Evolutionary conservation across 208 protist species (phyloP), one percentile per base, ranked within the genome.

Genomic region (Leptomonas seymouri): DNA sequence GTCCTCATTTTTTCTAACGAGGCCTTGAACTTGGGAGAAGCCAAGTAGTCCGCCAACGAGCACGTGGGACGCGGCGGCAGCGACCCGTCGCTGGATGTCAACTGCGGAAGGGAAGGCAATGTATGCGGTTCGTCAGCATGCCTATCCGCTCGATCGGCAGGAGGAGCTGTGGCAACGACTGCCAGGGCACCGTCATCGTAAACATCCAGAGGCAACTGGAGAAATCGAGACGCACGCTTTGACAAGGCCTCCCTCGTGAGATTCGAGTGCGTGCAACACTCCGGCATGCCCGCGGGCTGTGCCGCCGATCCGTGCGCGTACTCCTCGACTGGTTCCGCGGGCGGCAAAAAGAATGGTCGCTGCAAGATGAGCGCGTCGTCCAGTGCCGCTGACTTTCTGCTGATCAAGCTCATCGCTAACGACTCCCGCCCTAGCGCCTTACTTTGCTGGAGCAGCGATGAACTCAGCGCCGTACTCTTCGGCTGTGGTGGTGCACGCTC

Each of bases 401-500:
- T 56, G 11, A 57, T n/a, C 2, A 67, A 16, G 23, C 61, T 67
- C 34, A n/a, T 49, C 12, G 34, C 61, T 11, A 67, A 21, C 2
- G 49, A 45, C n/a, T 57, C 61, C 36, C 15, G 9, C 20, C 16
- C 23, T 0, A n/a, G 36, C 16, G 23, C 21, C 4, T 41, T 27
- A 15, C 31, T 34, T 3, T 9, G n/a, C 31, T 9, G 46, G 16
- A 23, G 30, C 12, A 15, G 27, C 8, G 36, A 1, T 21, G 49
- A 9, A 20, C 9, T 7, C 45, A 12, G 20, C 1, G 28, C 30
- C 23, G 53, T 45, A 8, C 23, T 44, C 16, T 60, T 61, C 5
- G 54, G 49, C 11, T 58, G 41, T 14, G 81, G 71, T 5, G 80
- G 80, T 15, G 83, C 51, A 1, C 82, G 83, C 36, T 74, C 71